Evolutionary conservation across 2,329 filamentous ascomycete genomes (phyloP), one percentile per base, ranked within the genome.

Genomic region (Aspergillus fijiensis): DNA sequence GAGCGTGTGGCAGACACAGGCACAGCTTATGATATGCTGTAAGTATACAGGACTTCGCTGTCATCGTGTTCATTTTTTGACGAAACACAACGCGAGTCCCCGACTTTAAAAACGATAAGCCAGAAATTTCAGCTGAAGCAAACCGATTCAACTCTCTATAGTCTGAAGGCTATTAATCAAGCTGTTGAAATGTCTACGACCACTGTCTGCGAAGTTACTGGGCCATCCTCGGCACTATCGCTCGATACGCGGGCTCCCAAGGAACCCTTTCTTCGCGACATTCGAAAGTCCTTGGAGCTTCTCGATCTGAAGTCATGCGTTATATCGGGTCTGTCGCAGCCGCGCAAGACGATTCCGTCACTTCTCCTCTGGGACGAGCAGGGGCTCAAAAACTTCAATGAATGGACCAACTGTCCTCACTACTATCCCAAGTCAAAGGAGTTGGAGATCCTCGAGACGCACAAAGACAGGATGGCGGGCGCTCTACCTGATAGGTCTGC

Each of bases 321-420:
- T 10, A 2, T 56, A 11, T 50, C 55, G 3, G 55, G 55, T n/a
- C 55, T 57, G 2, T 9, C 9, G 10, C 19, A 48, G 7, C 16
- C 16, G 25, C 25, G 16, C 14, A 45, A 45, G 6, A 5, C 16
- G 16, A 19, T 45, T 16, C 39, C 39, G 6, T 45, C 39, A 4
- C 51, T 59, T 10, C 57, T 59, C 9, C 47, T 59, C 9, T 59
- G 57, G 57, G 51, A 59, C 21, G 57, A 59, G 3, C 12, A 55
- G 16, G 57, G 57, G 11, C 51, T 59, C 14, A 14, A 55, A 9
- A 49, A 27, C 29, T 59, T 59, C 21, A 33, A 55, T 49, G 57
- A 29, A 4, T 55, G 23, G 51, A 54, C 51, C 5, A 35, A 39
- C 12, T 55, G 51, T 45, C 39, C 51, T 2, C 12, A 49, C 14